Base-by-base conservation (phyloP, 345 rosid species). In the Brassica incana region DNA sequence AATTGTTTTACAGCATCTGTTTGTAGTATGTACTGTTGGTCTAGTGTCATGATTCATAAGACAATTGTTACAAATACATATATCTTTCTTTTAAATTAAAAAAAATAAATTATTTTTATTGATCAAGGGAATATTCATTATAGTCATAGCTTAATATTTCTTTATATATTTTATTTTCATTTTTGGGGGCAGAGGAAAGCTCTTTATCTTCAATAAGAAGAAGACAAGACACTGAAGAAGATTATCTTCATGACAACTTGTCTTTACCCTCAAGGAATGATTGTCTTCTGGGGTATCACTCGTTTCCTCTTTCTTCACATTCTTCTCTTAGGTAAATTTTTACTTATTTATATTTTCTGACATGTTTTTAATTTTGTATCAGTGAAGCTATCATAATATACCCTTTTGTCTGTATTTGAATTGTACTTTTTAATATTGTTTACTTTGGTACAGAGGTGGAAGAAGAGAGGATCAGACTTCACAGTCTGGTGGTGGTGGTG, bases 151-250 rank as follows among this genome's bases (percentile, higher is more conserved):
- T n/a, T 68, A 48, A 48, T 23, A 23, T 23, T 27, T 14, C 7
- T 4, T 12, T 18, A 18, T 36, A 5, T n/a, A 59, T 32, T 33
- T 20, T 0, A 6, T 67, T 69, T 18, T 2, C 50, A 27, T 65
- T 15, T 64, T 32, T 32, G 29, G 29, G 14, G 71, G 72, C 77
- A 81, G 81, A 66, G 12, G 84, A 81, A 76, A 81, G 69, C 62
- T 77, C 65, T 48, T 76, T 77, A 76, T 59, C 77, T 81, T 76
- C 84, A 45, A 58, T 61, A 76, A 81, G 84, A 81, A 81, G 80
- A 81, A 81, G 84, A 81, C 83, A 80, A 81, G 80, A 81, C 71
- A 72, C 64, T 23, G 83, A 76, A 35, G 83, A 75, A 75, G 76
- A 80, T 80, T 5, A 63, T 69, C 50, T 74, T 63, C 77, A 80